Evolutionary conservation across 768 basidiomycete species (phyloP).

Genomic region (Pleurotus pulmonarius): DNA sequence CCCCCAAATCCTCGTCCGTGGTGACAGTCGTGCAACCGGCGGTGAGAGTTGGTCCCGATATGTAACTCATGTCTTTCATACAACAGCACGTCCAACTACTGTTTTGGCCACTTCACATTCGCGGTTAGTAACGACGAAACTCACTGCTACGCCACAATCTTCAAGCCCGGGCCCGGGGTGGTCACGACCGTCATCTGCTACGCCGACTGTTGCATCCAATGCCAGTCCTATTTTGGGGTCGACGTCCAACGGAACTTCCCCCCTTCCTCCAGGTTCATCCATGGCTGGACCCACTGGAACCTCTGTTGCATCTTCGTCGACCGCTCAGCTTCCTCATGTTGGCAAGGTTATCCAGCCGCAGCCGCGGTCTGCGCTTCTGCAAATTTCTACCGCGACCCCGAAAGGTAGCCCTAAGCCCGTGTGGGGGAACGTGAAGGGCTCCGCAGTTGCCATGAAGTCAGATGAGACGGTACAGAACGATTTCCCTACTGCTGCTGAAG

Average conservation of each 20-base stretch:
- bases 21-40: constrained; percentile 3
- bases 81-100: constrained; percentile 52
- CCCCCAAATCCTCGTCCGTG: neutral
- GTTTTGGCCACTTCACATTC: constrained; percentile 64
- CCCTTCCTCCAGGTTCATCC: constrained; percentile 31
- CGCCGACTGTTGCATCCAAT: constrained; percentile 45
- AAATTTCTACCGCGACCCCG: constrained; percentile 12
- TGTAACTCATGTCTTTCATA: constrained; percentile 9
- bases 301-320: constrained; percentile 26
- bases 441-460: constrained; percentile 26
- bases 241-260: constrained; percentile 36
- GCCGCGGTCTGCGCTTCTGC: constrained; percentile 38
- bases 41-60: constrained; percentile 3
- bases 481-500: constrained; percentile 97
- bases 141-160: constrained; percentile 66
- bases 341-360: constrained; percentile 71
- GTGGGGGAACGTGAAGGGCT: constrained; percentile 64
- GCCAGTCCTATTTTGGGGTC: constrained; percentile 30
- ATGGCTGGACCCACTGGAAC: constrained; percentile 33
- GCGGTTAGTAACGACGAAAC: constrained; percentile 81
- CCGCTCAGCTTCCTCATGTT: constrained; percentile 50
- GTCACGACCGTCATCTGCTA: constrained; percentile 75
- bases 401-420: constrained; percentile 46
- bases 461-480: constrained; percentile 54
- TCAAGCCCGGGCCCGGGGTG: constrained; percentile 63